Percentiles rank a stretch among this genome's conserved stretches.
These are phyloP conservation scores for Penicillium bovifimosum DNA, from an alignment of 495 filamentous ascomycete species.

Conservation along the genomic window DNA sequence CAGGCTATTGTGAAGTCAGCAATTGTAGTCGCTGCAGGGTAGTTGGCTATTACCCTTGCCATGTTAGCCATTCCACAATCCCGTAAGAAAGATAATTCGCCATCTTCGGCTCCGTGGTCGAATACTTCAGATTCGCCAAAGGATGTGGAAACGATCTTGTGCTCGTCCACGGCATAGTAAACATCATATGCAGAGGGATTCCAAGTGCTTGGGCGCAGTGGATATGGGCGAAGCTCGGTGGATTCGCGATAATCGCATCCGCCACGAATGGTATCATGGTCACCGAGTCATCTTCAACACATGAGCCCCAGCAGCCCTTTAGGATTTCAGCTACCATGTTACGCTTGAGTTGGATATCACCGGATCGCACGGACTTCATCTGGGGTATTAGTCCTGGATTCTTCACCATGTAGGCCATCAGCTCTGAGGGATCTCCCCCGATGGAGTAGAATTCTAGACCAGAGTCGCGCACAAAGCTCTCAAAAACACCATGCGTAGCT, in stretches of 20 bases:
- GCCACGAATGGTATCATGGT: conserved; percentile 55
- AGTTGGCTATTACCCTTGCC: conserved; percentile 45
- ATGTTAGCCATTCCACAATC: conserved; percentile 55
- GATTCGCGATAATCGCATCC: conserved; percentile 59
- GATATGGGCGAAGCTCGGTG: conserved; percentile 55
- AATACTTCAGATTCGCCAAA: conserved; percentile 45
- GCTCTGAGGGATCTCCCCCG: conserved; percentile 52
- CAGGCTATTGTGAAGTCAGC: conserved; percentile 19
- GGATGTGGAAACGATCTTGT: conserved; percentile 51
- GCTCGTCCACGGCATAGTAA: conserved; percentile 52
- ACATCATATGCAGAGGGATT: conserved; percentile 57
- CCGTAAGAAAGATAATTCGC: conserved; percentile 53
- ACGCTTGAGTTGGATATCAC: conserved; percentile 36
- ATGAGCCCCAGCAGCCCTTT: conserved; percentile 55
- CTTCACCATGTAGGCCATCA: conserved; percentile 55
- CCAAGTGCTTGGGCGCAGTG: conserved; percentile 53
- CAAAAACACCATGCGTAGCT: conserved; percentile 55
- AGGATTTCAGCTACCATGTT: conserved; percentile 48
- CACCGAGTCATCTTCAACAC: conserved; percentile 41
- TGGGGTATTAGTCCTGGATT: conserved; percentile 44
- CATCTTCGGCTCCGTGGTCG: conserved; percentile 33
- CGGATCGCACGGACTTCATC: conserved; percentile 32
- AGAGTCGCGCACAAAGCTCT: conserved; percentile 47
- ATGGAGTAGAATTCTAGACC: conserved; percentile 56
- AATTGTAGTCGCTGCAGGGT: background rate